These are phyloP conservation scores for Lentinula novae-zelandiae DNA, from an alignment of 1,284 basidiomycete genomes.

Conservation along the genomic window DNA sequence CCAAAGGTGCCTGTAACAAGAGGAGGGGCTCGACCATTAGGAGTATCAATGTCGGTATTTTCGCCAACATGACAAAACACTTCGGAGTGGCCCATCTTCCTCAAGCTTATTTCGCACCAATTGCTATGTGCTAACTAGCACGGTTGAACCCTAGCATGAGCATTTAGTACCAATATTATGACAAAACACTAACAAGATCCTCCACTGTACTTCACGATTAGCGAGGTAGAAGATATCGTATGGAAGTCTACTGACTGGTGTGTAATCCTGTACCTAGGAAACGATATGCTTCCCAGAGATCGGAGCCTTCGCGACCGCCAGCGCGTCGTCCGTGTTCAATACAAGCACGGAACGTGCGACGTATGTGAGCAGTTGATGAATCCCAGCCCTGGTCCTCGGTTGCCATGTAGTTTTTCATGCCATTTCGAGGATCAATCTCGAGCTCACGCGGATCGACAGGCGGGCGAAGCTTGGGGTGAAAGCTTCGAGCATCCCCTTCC, in stretches of 20 bases:
- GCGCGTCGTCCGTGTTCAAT: conserved; percentile 59
- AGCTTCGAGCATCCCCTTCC: conserved; percentile 66
- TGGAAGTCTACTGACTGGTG: conserved; percentile 30
- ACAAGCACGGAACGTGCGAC: conserved; percentile 63
- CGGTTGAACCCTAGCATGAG: conserved; percentile 56
- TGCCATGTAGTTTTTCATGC: conserved; percentile 79
- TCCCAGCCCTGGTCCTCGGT: conserved; percentile 70
- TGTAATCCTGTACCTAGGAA: conserved; percentile 71
- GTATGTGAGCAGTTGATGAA: conserved; percentile 75
- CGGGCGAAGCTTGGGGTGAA: conserved; percentile 69
- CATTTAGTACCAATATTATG: background rate
- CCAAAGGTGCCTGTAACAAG: conserved; percentile 86
- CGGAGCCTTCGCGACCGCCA: conserved; percentile 48
- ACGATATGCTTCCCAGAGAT: conserved; percentile 71
- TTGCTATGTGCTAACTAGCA: conserved; percentile 69
- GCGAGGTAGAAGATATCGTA: background rate
- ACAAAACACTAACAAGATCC: background rate
- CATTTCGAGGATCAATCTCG: conserved; percentile 76
- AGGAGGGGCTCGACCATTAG: conserved; percentile 70
- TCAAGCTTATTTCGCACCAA: conserved; percentile 72
- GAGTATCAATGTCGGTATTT: conserved; percentile 63
- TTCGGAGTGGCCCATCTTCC: conserved; percentile 68
- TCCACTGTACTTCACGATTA: background rate
- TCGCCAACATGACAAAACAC: conserved; percentile 89
- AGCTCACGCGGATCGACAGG: conserved; percentile 73